phyloP scores from a whole-genome alignment of 192 early-diverging fungal genomes.

The Podila clonocystis region DNA sequence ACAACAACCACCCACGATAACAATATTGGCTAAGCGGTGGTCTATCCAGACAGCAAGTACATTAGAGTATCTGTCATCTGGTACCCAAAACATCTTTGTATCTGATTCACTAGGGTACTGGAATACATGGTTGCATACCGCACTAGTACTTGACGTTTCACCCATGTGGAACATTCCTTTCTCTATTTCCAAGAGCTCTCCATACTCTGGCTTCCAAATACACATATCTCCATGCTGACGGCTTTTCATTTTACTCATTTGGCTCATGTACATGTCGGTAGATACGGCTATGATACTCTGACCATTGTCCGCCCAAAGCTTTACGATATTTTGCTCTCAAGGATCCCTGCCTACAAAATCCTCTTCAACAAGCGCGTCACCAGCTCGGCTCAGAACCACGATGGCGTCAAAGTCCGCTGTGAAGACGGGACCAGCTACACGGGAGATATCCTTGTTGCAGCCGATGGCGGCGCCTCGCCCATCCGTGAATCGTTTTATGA shows the following conservation, averaged over 20 bases:
- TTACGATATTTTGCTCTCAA: conserved; percentile 29
- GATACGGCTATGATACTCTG: conserved; percentile 35
- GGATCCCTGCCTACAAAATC: conserved; percentile 43
- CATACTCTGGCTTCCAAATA: too few species aligned
- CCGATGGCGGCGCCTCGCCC: conserved; percentile 32
- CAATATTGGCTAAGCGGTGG: too few species aligned
- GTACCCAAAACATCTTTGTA: too few species aligned
- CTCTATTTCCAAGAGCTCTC: too few species aligned
- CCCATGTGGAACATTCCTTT: too few species aligned
- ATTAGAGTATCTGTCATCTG: too few species aligned
- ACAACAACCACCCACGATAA: too few species aligned
- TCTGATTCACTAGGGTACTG: too few species aligned
- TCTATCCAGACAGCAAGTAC: too few species aligned
- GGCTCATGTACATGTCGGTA: conserved; percentile 1
- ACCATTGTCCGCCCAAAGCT: conserved; percentile 38
- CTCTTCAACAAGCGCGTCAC: conserved; percentile 29
- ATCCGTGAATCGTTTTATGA: conserved; percentile 24
- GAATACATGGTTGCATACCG: too few species aligned
- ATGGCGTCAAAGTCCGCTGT: conserved; percentile 42
- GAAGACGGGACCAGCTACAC: conserved; percentile 30
- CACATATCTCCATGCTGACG: too few species aligned
- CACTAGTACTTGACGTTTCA: too few species aligned
- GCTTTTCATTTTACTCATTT: not conserved
- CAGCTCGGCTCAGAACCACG: conserved; percentile 18
- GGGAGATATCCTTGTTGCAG: conserved; percentile 36